These are phyloP conservation scores for Thalassia testudinum DNA, from an alignment of 116 monocot genomes.

Conservation along the genomic window DNA sequence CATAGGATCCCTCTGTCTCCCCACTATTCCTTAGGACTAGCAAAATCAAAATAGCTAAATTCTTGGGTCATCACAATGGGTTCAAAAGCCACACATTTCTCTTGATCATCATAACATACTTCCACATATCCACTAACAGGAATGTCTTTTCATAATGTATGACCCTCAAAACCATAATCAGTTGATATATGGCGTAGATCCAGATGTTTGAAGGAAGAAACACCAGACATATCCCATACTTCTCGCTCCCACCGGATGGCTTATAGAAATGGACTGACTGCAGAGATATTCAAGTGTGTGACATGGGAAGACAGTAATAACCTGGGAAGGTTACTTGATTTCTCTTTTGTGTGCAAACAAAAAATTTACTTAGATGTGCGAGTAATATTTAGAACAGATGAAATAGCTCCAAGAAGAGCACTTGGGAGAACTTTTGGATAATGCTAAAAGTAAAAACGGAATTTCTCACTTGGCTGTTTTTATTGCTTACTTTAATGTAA, in stretches of 20 bases:
- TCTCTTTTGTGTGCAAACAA: slow-evolving; percentile 3
- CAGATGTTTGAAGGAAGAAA: slow-evolving; percentile 6
- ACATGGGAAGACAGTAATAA: too few species aligned
- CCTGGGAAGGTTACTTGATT: too few species aligned
- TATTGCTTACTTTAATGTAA: too few species aligned
- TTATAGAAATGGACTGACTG: slow-evolving; percentile 15
- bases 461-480: too few species aligned
- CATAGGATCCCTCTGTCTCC: neutral
- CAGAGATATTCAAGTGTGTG: slow-evolving; percentile 12
- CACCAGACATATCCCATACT: slow-evolving; percentile 11
- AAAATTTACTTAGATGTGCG: neutral
- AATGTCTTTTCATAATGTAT: slow-evolving; percentile 2
- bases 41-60: slow-evolving; percentile 11
- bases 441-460: too few species aligned
- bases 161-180: slow-evolving; percentile 5
- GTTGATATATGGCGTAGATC: slow-evolving; percentile 3
- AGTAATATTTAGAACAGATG: neutral
- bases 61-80: slow-evolving; percentile 16
- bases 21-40: slow-evolving; percentile 4
- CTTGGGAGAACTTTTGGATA: too few species aligned
- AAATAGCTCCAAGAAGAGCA: too few species aligned
- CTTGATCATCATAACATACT: slow-evolving; percentile 13
- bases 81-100: slow-evolving; percentile 17
- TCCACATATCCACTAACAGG: slow-evolving; percentile 9
- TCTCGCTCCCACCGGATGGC: slow-evolving; percentile 15